Evolutionary conservation across 371 early-diverging fungal species (phyloP).

Genomic region (Paraphysoderma sedebokerense): DNA sequence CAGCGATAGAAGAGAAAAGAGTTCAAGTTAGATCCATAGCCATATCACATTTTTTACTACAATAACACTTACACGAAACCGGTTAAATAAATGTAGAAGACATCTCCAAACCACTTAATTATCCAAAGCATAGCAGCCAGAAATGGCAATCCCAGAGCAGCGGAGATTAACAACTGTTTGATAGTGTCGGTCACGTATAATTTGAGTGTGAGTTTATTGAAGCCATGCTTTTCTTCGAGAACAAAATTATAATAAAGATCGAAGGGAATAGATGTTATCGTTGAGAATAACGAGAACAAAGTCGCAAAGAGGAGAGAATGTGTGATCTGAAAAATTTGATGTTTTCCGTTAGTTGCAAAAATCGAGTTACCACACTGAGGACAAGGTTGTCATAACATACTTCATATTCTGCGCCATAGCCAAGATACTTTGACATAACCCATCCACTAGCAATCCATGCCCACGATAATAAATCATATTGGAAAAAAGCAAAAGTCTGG

Average conservation of each 20-base stretch:
- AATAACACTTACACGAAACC: conserved; percentile 44
- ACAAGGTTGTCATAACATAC: conserved; percentile 13
- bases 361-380: background rate
- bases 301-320: conserved; percentile 66
- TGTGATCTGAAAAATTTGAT: conserved; percentile 34
- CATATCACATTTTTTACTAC: background rate
- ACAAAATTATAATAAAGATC: conserved; percentile 82
- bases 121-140: conserved; percentile 67
- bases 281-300: conserved; percentile 36
- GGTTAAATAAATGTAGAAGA: conserved; percentile 82
- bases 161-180: conserved; percentile 49
- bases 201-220: conserved; percentile 83
- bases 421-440: conserved; percentile 24
- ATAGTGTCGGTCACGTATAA: conserved; percentile 69
- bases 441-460: conserved; percentile 52
- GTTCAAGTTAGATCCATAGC: background rate
- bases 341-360: background rate
- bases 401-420: conserved; percentile 52
- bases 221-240: conserved; percentile 86
- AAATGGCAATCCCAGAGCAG: conserved; percentile 57
- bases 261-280: conserved; percentile 58
- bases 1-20: conserved; percentile 4
- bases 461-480: conserved; percentile 48
- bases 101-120: conserved; percentile 61
- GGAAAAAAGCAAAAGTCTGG: conserved; percentile 43